These are phyloP conservation scores for Narthecium ossifragum DNA, from an alignment of 106 monocot species.

Conservation along the genomic window DNA sequence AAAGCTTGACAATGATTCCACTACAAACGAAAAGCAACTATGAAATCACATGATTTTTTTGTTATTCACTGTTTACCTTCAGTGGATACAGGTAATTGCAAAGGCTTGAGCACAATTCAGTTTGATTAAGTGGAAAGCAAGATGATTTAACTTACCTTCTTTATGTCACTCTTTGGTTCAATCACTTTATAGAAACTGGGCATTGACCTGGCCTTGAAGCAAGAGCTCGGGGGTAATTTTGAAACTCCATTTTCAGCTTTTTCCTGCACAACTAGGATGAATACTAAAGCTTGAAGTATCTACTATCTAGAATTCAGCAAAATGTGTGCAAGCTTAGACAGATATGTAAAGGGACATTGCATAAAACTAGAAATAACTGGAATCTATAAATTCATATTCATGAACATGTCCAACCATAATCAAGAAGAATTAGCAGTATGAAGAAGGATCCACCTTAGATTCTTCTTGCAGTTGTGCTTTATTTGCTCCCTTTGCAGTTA, in stretches of 20 bases:
- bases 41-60: neutral
- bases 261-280: slow-evolving; percentile 16
- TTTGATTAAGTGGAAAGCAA: neutral
- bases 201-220: slow-evolving; percentile 37
- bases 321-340: neutral
- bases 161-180: slow-evolving; percentile 16
- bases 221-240: slow-evolving; percentile 13
- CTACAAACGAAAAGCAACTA: neutral
- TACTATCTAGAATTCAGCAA: neutral
- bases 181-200: slow-evolving; percentile 24
- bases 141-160: slow-evolving; percentile 16
- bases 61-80: neutral
- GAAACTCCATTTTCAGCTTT: slow-evolving; percentile 21
- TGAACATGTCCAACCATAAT: neutral
- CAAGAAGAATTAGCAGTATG: neutral
- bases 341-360: neutral
- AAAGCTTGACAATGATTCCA: neutral
- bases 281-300: no score
- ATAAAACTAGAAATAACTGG: neutral
- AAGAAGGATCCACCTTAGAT: slow-evolving; percentile 1
- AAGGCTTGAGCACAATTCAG: no score
- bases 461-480: slow-evolving; percentile 5
- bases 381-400: neutral
- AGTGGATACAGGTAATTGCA: no score
- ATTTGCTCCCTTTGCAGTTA: neutral